phyloP scores from a whole-genome alignment of 495 filamentous ascomycete genomes.

The Neurospora tetrasperma region DNA sequence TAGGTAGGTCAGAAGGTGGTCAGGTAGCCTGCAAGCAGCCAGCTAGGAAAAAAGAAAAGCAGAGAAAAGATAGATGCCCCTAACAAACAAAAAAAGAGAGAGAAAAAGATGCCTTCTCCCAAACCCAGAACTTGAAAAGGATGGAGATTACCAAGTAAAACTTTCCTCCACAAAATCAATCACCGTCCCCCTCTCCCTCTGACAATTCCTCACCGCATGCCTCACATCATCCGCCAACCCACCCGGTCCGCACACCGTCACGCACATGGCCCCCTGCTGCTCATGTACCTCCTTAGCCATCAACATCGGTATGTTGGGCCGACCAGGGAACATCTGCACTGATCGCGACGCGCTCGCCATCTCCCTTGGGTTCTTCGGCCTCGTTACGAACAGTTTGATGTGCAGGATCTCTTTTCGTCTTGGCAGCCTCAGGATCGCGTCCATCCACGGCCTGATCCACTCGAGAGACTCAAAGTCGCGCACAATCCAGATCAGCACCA shows the following conservation, averaged over 20 bases:
- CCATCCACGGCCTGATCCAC: constrained; percentile 94
- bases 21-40: background rate
- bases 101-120: background rate
- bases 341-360: constrained; percentile 58
- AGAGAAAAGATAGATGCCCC: background rate
- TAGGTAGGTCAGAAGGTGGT: background rate
- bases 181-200: constrained; percentile 42
- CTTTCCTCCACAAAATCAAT: constrained; percentile 82
- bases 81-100: background rate
- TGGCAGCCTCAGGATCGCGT: constrained; percentile 68
- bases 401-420: constrained; percentile 65
- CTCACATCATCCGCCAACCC: constrained; percentile 76
- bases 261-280: constrained; percentile 80
- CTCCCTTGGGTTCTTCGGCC: constrained; percentile 62
- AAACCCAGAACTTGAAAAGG: background rate
- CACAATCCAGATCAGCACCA: constrained; percentile 85
- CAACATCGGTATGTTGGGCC: constrained; percentile 70
- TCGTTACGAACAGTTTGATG: constrained; percentile 80
- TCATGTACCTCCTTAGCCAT: constrained; percentile 65
- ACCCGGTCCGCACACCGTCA: constrained; percentile 82
- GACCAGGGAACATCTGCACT: constrained; percentile 83
- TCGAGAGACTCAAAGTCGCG: constrained; percentile 78
- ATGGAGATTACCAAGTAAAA: constrained; percentile 63
- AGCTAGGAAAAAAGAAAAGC: background rate
- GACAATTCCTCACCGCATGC: constrained; percentile 55